Evolutionary conservation across 2,329 filamentous ascomycete species (phyloP).

Genomic region (Alternaria brassicae): DNA sequence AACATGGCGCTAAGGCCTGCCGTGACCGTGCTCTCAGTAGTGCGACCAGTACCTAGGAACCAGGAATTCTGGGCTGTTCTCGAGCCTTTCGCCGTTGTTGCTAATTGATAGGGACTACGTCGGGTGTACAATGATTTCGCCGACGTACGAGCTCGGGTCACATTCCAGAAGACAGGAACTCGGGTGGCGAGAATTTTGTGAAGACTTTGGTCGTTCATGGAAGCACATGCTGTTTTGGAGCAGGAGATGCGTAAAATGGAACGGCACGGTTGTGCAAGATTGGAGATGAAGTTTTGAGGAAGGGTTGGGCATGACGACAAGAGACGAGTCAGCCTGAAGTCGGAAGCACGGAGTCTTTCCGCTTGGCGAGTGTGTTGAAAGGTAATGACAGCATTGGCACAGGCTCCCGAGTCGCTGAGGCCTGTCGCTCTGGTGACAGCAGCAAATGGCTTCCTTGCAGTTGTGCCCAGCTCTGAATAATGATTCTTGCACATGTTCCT

Average conservation of each 20-base stretch:
- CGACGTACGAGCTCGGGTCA: not conserved
- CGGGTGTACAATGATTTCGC: not conserved
- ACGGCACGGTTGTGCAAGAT: not conserved
- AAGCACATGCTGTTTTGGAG: not conserved
- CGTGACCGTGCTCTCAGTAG: constrained; percentile 10
- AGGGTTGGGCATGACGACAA: not conserved
- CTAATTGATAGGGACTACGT: not conserved
- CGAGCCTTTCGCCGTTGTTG: constrained; percentile 2
- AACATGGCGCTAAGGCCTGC: constrained; percentile 2
- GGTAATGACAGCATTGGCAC: constrained; percentile 1
- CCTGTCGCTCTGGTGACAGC: not conserved
- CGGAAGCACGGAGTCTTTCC: not conserved
- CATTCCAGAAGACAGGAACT: not conserved
- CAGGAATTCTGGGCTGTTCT: constrained; percentile 7
- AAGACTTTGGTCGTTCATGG: not conserved
- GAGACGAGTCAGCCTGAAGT: not conserved
- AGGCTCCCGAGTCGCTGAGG: not conserved
- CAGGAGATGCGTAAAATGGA: not conserved
- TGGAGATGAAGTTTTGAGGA: constrained; percentile 4
- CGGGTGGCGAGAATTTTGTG: not conserved
- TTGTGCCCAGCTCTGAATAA: not conserved
- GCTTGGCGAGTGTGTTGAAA: constrained; percentile 1
- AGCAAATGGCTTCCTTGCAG: not conserved
- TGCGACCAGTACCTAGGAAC: constrained; percentile 1
- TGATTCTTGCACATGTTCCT: not conserved